These are phyloP conservation scores for Desmodesmus armatus DNA, from an alignment of 139 green algal species.

Conservation along the genomic window DNA sequence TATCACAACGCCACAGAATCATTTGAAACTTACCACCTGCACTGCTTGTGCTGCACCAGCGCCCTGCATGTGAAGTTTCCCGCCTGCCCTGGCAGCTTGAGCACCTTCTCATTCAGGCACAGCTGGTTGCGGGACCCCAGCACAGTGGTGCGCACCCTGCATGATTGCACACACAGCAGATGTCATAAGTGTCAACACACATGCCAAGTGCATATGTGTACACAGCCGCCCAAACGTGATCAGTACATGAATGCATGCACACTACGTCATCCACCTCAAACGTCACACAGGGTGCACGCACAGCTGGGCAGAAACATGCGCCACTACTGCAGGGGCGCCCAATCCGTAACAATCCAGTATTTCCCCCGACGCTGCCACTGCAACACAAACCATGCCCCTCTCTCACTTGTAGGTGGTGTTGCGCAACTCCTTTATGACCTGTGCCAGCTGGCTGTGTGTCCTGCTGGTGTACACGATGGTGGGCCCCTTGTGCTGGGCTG, in stretches of 20 bases:
- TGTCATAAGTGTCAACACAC: not conserved
- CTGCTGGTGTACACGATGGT: conserved; percentile 92
- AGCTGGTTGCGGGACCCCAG: conserved; percentile 91
- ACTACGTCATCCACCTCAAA: too few species aligned
- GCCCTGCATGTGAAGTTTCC: conserved; percentile 85
- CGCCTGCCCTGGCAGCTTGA: conserved; percentile 48
- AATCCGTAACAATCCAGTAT: too few species aligned
- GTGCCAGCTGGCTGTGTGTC: conserved; percentile 95
- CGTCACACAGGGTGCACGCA: too few species aligned
- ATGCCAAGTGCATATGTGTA: too few species aligned
- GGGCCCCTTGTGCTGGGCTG: conserved; percentile 30
- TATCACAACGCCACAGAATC: too few species aligned
- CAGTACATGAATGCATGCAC: too few species aligned
- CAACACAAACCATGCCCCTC: not conserved
- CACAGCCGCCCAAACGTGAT: not conserved
- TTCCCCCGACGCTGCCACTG: too few species aligned
- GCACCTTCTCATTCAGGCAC: conserved; percentile 73
- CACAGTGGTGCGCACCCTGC: conserved; percentile 72
- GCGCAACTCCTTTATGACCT: conserved; percentile 94
- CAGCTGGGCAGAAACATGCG: too few species aligned
- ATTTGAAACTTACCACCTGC: too few species aligned
- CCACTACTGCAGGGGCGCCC: too few species aligned
- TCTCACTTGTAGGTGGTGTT: conserved; percentile 83
- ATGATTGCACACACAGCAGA: not conserved
- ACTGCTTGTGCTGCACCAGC: conserved; percentile 67